Conservation (phyloP, 1,139 yeast species). For the Nakaseomyces bracarensis region DNA sequence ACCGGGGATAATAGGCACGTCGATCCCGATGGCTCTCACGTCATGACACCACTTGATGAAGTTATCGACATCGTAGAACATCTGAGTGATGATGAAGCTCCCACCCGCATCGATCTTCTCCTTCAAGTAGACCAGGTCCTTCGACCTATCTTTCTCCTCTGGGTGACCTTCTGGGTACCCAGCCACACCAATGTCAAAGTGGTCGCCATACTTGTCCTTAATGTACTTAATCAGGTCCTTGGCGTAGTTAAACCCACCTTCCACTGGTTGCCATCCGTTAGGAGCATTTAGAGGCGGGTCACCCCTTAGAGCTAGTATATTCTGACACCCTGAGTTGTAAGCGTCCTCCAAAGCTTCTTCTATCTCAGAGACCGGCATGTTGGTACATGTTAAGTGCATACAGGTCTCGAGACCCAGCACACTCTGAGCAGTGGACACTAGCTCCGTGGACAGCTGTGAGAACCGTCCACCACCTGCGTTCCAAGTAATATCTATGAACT, state of each 20-base stretch:
- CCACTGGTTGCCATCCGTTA: slow-evolving; percentile 38
- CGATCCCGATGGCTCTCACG: slow-evolving; percentile 67
- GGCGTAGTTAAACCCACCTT: slow-evolving; percentile 70
- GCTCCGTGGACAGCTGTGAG: slow-evolving; percentile 70
- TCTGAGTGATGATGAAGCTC: slow-evolving; percentile 84
- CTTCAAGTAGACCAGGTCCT: slow-evolving; percentile 54
- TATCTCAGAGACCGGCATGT: slow-evolving; percentile 75
- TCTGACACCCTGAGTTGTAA: slow-evolving; percentile 86
- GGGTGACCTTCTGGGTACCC: slow-evolving; percentile 77
- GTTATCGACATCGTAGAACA: slow-evolving; percentile 81
- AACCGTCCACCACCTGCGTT: slow-evolving; percentile 85
- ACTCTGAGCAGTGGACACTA: slow-evolving; percentile 85
- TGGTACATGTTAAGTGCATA: slow-evolving; percentile 96
- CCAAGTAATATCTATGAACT: slow-evolving; percentile 95
- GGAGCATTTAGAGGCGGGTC: slow-evolving; percentile 65
- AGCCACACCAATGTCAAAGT: slow-evolving; percentile 67
- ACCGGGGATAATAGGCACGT: slow-evolving; percentile 89
- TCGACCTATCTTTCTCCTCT: slow-evolving; percentile 56
- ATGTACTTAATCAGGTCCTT: slow-evolving; percentile 53
- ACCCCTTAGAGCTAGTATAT: slow-evolving; percentile 79
- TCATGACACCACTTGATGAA: slow-evolving; percentile 74
- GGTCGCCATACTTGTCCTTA: slow-evolving; percentile 47
- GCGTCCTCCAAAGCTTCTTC: slow-evolving; percentile 84
- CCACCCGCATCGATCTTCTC: slow-evolving; percentile 93
- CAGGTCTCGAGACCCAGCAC: slow-evolving; percentile 94